Percentiles rank a stretch among this genome's conserved stretches.
Conservation (phyloP, 108 stramenopile genomes). For the Craspedostauros australis region DNA sequence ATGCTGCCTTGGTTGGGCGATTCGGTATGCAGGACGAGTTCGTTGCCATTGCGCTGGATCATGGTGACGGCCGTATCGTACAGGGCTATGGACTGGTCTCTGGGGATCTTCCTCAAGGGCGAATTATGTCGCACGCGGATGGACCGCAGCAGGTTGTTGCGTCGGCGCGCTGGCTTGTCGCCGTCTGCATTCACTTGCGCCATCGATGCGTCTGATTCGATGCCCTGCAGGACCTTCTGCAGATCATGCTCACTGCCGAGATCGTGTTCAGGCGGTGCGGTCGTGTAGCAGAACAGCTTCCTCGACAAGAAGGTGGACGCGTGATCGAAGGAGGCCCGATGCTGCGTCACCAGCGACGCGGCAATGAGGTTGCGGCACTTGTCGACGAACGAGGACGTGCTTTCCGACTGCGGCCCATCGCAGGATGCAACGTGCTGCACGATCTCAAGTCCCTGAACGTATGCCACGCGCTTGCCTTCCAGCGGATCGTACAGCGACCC, state of each 20-base stretch:
- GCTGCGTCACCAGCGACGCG: slow-evolving; percentile 7
- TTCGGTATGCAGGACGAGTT: slow-evolving; percentile 58
- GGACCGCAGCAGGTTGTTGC: slow-evolving; percentile 28
- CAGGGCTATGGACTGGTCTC: slow-evolving; percentile 48
- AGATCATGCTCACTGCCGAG: neutral
- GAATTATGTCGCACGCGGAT: slow-evolving; percentile 57
- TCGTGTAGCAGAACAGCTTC: slow-evolving; percentile 65
- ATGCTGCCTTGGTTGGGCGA: slow-evolving; percentile 28
- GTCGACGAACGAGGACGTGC: no score
- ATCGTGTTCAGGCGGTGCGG: neutral
- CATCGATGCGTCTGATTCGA: neutral
- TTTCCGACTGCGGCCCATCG: no score
- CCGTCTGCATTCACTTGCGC: slow-evolving; percentile 3
- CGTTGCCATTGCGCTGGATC: slow-evolving; percentile 26
- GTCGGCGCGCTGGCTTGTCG: slow-evolving; percentile 1
- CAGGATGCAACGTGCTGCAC: slow-evolving; percentile 14
- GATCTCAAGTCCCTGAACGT: slow-evolving; percentile 68
- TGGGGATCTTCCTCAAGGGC: slow-evolving; percentile 45
- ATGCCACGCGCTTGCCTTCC: slow-evolving; percentile 51
- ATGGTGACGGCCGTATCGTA: slow-evolving; percentile 78
- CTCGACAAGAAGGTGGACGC: slow-evolving; percentile 53
- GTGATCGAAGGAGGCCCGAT: slow-evolving; percentile 22
- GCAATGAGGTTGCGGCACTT: slow-evolving; percentile 4
- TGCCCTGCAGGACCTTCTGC: neutral
- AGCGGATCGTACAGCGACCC: slow-evolving; percentile 54